These are phyloP conservation scores for Malassezia caprae DNA, from an alignment of 1,284 basidiomycete species.

Conservation along the genomic window DNA sequence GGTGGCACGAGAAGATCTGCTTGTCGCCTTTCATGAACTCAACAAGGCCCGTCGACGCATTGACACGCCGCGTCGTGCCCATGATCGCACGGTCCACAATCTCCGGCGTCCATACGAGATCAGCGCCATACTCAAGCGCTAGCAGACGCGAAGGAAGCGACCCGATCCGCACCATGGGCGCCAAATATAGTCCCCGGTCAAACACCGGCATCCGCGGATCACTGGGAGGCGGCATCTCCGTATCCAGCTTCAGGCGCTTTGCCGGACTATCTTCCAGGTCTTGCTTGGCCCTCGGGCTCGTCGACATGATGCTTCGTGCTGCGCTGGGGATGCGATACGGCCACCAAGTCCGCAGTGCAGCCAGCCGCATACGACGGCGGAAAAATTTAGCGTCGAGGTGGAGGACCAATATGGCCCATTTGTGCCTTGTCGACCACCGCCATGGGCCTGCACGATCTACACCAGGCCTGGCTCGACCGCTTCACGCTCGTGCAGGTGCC, in stretches of 20 bases:
- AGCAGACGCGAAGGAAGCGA: conserved; percentile 66
- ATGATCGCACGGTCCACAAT: conserved; percentile 93
- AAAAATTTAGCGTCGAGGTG: background rate
- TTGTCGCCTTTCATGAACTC: conserved; percentile 65
- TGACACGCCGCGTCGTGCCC: conserved; percentile 67
- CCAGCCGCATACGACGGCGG: background rate
- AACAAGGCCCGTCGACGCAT: conserved; percentile 81
- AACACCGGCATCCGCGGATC: conserved; percentile 15
- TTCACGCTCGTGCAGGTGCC: conserved; percentile 5
- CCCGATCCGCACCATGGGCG: conserved; percentile 44
- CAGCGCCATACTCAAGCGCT: conserved; percentile 82
- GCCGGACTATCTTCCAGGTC: background rate
- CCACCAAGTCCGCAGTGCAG: background rate
- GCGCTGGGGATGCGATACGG: background rate
- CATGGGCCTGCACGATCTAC: background rate
- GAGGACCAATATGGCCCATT: background rate
- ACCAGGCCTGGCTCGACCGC: background rate
- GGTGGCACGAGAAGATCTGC: conserved; percentile 82
- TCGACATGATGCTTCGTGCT: background rate
- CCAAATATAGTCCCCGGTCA: conserved; percentile 37
- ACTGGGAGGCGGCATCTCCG: background rate
- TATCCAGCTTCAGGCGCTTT: background rate
- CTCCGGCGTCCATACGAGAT: conserved; percentile 93
- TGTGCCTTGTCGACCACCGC: background rate
- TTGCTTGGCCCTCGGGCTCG: background rate